These are phyloP conservation scores for Puccinia hordei DNA, from an alignment of 1,284 basidiomycete species.

Conservation along the genomic window DNA sequence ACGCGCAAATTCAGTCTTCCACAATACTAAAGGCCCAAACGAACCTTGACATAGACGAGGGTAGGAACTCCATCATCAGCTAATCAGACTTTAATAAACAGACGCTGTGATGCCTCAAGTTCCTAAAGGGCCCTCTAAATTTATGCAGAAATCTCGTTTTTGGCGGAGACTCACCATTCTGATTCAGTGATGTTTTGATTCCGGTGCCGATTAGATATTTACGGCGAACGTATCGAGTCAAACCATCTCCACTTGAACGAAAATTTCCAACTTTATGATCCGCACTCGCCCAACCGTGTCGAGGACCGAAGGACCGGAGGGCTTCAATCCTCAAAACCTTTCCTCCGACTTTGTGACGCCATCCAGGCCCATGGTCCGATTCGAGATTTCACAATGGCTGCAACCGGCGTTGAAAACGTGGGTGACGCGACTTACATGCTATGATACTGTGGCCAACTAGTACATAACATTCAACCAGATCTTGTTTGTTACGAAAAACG, in stretches of 20 bases:
- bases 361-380: conserved; percentile 43
- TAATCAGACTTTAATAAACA: conserved; percentile 7
- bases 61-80: conserved; percentile 2
- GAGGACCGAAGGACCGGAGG: conserved; percentile 22
- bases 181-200: conserved; percentile 22
- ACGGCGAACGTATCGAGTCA: conserved; percentile 12
- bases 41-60: conserved; percentile 36
- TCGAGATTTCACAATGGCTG: conserved; percentile 48
- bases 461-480: neutral
- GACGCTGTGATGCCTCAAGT: neutral
- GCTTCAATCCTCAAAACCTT: neutral
- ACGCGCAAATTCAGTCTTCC: neutral
- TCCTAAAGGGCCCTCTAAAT: neutral
- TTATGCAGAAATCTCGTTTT: neutral
- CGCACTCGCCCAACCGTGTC: neutral
- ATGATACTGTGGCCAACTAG: too few species aligned
- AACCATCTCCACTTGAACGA: neutral
- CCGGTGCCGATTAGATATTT: conserved; percentile 33
- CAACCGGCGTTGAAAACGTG: conserved; percentile 25
- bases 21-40: neutral
- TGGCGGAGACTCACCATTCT: neutral
- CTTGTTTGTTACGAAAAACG: neutral
- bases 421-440: neutral
- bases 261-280: conserved; percentile 25
- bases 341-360: conserved; percentile 28